These are phyloP conservation scores for Magnaporthiopsis poae DNA, from an alignment of 2,329 filamentous ascomycete genomes.

Conservation along the genomic window DNA sequence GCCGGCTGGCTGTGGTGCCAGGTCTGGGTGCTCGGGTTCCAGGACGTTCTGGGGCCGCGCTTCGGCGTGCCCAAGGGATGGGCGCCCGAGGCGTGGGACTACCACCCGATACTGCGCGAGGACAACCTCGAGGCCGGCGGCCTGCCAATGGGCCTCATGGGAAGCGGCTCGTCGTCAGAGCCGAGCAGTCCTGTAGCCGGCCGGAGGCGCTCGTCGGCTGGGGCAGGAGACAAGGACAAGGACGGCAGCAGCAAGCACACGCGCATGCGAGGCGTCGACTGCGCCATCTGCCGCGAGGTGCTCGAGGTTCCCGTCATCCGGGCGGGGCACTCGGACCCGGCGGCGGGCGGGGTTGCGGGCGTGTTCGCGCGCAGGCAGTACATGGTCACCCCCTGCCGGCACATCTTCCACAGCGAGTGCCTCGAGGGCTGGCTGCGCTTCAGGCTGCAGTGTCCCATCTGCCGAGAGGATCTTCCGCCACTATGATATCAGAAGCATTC, in stretches of 20 bases:
- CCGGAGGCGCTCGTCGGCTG: slow-evolving; percentile 20
- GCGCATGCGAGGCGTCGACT: slow-evolving; percentile 58
- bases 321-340: slow-evolving; percentile 41
- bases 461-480: slow-evolving; percentile 78
- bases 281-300: slow-evolving; percentile 86
- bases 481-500: slow-evolving; percentile 36
- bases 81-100: slow-evolving; percentile 77
- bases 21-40: slow-evolving; percentile 64
- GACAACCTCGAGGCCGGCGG: slow-evolving; percentile 71
- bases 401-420: slow-evolving; percentile 88
- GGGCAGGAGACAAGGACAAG: slow-evolving; percentile 17
- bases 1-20: slow-evolving; percentile 81
- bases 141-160: slow-evolving; percentile 65
- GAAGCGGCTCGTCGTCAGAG: slow-evolving; percentile 14
- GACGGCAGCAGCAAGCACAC: slow-evolving; percentile 15
- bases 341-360: slow-evolving; percentile 46
- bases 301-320: slow-evolving; percentile 78
- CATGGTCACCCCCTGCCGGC: slow-evolving; percentile 94
- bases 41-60: slow-evolving; percentile 79
- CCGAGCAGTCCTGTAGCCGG: slow-evolving; percentile 23
- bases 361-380: slow-evolving; percentile 74
- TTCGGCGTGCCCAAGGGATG: slow-evolving; percentile 67
- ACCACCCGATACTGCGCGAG: slow-evolving; percentile 79
- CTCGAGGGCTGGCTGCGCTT: slow-evolving; percentile 95
- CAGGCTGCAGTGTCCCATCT: slow-evolving; percentile 87